Evolutionary conservation across 805 yeast species (phyloP).

Genomic region (Kodamaea jinghongensis): DNA sequence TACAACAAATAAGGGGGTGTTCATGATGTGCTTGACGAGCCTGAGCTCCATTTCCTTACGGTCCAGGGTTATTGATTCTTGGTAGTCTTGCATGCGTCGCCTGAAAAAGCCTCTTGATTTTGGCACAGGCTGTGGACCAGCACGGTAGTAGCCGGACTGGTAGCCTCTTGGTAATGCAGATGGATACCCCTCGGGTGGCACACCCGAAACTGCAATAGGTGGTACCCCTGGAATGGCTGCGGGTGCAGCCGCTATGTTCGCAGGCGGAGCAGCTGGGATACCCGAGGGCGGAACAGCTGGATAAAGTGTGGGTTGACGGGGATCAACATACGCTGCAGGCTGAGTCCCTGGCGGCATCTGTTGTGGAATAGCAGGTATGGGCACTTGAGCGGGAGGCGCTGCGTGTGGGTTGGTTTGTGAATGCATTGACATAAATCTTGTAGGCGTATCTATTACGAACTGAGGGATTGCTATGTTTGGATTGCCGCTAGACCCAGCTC

Average conservation of each 20-base stretch:
- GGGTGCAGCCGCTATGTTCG: slow-evolving; percentile 17
- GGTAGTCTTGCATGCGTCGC: neutral
- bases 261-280: neutral
- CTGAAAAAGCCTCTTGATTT: slow-evolving; percentile 8
- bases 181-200: slow-evolving; percentile 24
- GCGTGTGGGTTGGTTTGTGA: neutral
- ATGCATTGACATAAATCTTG: neutral
- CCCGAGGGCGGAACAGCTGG: slow-evolving; percentile 7
- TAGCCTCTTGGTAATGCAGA: slow-evolving; percentile 9
- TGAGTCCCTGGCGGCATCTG: neutral
- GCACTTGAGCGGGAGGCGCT: neutral
- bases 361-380: neutral
- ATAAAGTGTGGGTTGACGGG: slow-evolving; percentile 12
- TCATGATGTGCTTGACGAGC: slow-evolving; percentile 32
- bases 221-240: slow-evolving; percentile 17
- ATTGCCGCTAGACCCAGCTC: neutral
- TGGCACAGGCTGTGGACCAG: slow-evolving; percentile 12
- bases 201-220: too few relatives aligned
- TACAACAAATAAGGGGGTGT: slow-evolving; percentile 26
- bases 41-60: slow-evolving; percentile 25
- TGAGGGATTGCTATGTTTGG: slow-evolving; percentile 1
- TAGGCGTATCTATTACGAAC: slow-evolving; percentile 2
- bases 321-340: slow-evolving; percentile 4
- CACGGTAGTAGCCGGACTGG: slow-evolving; percentile 5
- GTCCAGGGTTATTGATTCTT: slow-evolving; percentile 20